Percentiles rank a stretch among this genome's conserved stretches.
These are phyloP conservation scores for Aspergillus aculeatus DNA, from an alignment of 2,329 filamentous ascomycete genomes.

Conservation along the genomic window DNA sequence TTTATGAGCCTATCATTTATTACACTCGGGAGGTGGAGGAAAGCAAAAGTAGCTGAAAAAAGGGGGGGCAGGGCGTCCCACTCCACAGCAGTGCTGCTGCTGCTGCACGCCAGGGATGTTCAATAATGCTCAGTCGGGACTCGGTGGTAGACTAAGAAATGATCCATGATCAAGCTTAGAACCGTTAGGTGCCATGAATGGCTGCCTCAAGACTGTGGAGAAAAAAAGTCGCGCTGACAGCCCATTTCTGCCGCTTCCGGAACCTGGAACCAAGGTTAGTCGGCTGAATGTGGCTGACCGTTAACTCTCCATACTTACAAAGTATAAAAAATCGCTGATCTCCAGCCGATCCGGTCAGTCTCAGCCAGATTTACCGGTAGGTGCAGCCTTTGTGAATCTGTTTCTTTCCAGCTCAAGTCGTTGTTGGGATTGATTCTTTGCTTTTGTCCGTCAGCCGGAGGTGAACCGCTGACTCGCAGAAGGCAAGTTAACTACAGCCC, in stretches of 20 bases:
- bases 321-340: background rate
- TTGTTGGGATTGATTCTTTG: too few species aligned
- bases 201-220: background rate
- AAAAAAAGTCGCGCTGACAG: background rate
- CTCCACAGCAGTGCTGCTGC: background rate
- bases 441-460: too few species aligned
- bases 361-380: too few species aligned
- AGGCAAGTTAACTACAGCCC: too few species aligned
- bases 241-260: background rate
- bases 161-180: background rate
- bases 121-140: background rate
- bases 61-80: slow-evolving; percentile 1
- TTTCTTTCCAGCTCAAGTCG: background rate
- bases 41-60: background rate
- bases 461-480: too few species aligned
- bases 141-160: background rate
- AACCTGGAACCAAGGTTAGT: background rate
- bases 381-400: background rate
- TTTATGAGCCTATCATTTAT: too few species aligned
- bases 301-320: background rate
- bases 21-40: too few species aligned
- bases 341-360: background rate
- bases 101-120: background rate
- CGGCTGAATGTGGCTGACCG: background rate
- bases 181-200: background rate